These are phyloP conservation scores for Psidium friedrichsthalianum DNA, from an alignment of 345 rosid genomes.

Conservation along the genomic window DNA sequence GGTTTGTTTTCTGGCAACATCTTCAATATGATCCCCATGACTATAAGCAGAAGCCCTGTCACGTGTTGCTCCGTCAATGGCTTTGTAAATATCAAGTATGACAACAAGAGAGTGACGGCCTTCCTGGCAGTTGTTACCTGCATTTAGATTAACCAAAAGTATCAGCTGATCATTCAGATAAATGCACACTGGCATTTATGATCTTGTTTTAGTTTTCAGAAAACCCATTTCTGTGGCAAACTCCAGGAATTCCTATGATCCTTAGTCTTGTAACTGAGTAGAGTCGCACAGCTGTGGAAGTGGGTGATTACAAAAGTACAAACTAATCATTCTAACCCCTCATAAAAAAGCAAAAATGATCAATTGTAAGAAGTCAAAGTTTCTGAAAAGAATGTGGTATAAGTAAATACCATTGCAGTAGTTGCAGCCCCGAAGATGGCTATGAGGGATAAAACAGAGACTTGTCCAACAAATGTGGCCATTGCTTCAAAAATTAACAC, in stretches of 20 bases:
- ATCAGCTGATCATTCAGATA: neutral
- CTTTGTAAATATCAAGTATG: slow-evolving; percentile 81
- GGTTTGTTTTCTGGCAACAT: slow-evolving; percentile 59
- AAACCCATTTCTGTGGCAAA: neutral
- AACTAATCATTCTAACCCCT: neutral
- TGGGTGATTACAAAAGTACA: neutral
- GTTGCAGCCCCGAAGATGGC: slow-evolving; percentile 96
- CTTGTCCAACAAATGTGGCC: slow-evolving; percentile 95
- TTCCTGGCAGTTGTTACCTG: slow-evolving; percentile 86
- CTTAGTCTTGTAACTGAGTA: neutral
- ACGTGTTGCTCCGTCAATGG: slow-evolving; percentile 82
- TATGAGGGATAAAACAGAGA: slow-evolving; percentile 84
- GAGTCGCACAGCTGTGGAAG: neutral
- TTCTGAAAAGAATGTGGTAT: neutral
- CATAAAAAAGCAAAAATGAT: neutral
- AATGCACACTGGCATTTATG: neutral
- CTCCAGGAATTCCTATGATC: neutral
- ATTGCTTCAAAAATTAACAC: slow-evolving; percentile 87
- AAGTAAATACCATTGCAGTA: slow-evolving; percentile 67
- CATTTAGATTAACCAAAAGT: neutral
- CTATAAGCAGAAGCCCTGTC: slow-evolving; percentile 59
- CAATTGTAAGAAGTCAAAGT: neutral
- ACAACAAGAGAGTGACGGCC: slow-evolving; percentile 61
- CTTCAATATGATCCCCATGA: slow-evolving; percentile 73
- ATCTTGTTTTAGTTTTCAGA: neutral